These are phyloP conservation scores for Populus hybrid DNA, from an alignment of 441 rosid species.

Conservation along the genomic window DNA sequence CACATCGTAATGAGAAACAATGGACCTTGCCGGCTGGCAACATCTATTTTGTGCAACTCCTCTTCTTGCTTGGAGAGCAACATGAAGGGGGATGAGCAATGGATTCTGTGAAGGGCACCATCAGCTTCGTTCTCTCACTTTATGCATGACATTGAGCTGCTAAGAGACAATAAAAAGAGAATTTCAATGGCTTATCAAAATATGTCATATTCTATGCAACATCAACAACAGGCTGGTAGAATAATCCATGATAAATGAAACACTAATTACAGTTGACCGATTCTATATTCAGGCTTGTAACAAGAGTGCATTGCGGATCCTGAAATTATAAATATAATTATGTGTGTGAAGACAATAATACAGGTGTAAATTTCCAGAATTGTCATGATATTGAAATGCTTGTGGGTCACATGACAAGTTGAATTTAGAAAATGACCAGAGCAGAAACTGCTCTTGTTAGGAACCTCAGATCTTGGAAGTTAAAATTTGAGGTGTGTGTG, in stretches of 20 bases:
- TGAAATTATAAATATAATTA: background rate
- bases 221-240: background rate
- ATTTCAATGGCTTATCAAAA: conserved; percentile 1
- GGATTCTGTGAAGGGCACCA: background rate
- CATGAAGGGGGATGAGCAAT: background rate
- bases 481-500: background rate
- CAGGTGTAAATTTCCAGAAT: background rate
- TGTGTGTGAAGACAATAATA: background rate
- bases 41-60: conserved; percentile 1
- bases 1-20: conserved; percentile 2
- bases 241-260: too few relatives aligned
- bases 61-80: background rate
- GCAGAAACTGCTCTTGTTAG: background rate
- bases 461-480: background rate
- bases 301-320: background rate
- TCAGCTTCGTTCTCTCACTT: conserved; percentile 3
- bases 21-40: background rate
- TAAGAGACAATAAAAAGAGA: conserved; percentile 5
- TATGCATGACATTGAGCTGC: conserved; percentile 22
- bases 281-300: background rate
- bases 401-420: background rate
- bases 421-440: background rate
- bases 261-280: too few relatives aligned
- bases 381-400: background rate
- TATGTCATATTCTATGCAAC: background rate